These are phyloP conservation scores for Ascochyta clinopodiicola DNA, from an alignment of 2,329 filamentous ascomycete genomes.

Conservation along the genomic window DNA sequence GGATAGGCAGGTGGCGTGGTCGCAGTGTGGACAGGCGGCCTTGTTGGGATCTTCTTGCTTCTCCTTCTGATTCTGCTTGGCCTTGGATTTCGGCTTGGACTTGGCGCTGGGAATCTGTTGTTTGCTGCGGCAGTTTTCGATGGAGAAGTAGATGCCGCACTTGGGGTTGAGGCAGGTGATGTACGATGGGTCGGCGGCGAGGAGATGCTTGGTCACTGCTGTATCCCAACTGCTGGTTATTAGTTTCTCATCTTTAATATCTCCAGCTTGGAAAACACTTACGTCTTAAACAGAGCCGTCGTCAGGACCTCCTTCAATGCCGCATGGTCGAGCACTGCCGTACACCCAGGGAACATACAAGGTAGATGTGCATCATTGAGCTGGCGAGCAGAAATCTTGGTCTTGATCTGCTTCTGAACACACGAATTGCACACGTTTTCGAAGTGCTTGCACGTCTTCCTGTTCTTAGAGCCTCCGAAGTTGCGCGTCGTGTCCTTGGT, in stretches of 20 bases:
- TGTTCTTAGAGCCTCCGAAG: slow-evolving; percentile 17
- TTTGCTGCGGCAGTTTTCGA: slow-evolving; percentile 24
- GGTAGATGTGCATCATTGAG: slow-evolving; percentile 21
- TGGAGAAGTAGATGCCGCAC: slow-evolving; percentile 34
- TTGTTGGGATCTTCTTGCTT: slow-evolving; percentile 1
- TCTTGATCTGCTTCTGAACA: slow-evolving; percentile 27
- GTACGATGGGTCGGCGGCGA: slow-evolving; percentile 20
- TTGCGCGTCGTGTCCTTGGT: slow-evolving; percentile 10
- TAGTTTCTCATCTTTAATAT: not conserved
- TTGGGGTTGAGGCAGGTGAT: slow-evolving; percentile 27
- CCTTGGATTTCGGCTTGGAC: not conserved
- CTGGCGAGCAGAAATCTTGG: slow-evolving; percentile 20
- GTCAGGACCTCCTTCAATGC: slow-evolving; percentile 17
- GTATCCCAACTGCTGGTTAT: slow-evolving; percentile 28
- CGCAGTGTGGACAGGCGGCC: slow-evolving; percentile 35
- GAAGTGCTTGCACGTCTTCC: slow-evolving; percentile 28
- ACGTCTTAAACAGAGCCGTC: slow-evolving; percentile 22
- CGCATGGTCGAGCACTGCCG: slow-evolving; percentile 12
- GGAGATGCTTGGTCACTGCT: slow-evolving; percentile 23
- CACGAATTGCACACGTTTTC: slow-evolving; percentile 26
- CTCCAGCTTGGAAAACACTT: slow-evolving; percentile 3
- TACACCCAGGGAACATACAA: slow-evolving; percentile 26
- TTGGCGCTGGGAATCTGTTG: not conserved
- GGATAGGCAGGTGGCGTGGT: slow-evolving; percentile 23
- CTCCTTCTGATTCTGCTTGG: not conserved